phyloP scores from a whole-genome alignment of 345 rosid species.

The Mallotus nudiflorus region DNA sequence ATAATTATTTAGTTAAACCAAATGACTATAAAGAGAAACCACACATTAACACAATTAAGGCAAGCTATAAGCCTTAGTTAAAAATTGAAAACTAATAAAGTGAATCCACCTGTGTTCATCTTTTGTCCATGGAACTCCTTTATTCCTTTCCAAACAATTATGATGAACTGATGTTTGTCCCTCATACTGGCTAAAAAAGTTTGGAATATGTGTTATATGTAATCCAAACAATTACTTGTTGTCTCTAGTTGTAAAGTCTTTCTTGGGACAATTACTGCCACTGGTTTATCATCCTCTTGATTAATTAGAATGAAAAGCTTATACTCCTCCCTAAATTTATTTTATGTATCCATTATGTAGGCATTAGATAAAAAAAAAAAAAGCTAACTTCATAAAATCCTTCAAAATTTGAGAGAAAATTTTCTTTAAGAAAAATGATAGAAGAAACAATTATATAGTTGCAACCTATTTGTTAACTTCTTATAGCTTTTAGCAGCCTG shows the following conservation, averaged over 20 bases:
- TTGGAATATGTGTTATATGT: background rate
- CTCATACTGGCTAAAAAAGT: slow-evolving; percentile 6
- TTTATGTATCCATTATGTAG: slow-evolving; percentile 44
- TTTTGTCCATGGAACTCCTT: too few relatives aligned
- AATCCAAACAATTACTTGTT: slow-evolving; percentile 48
- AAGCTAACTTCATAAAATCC: slow-evolving; percentile 13
- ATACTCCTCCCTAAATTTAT: slow-evolving; percentile 74
- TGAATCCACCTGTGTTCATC: too few relatives aligned
- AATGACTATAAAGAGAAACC: too few relatives aligned
- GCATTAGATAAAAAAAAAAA: slow-evolving; percentile 7
- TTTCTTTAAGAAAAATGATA: background rate
- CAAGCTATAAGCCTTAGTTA: too few relatives aligned
- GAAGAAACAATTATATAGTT: slow-evolving; percentile 38
- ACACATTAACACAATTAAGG: too few relatives aligned
- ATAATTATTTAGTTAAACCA: too few relatives aligned
- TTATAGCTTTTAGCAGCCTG: slow-evolving; percentile 77
- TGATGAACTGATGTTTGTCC: background rate
- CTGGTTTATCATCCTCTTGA: slow-evolving; percentile 96
- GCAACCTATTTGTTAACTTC: slow-evolving; percentile 71
- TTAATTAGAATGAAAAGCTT: slow-evolving; percentile 80
- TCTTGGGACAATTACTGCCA: slow-evolving; percentile 91
- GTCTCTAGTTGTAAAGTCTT: slow-evolving; percentile 76
- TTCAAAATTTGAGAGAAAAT: background rate
- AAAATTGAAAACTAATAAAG: too few relatives aligned
- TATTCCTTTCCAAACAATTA: too few relatives aligned